phyloP scores from a whole-genome alignment of 768 basidiomycete genomes.

The Termitomyces sp. region DNA sequence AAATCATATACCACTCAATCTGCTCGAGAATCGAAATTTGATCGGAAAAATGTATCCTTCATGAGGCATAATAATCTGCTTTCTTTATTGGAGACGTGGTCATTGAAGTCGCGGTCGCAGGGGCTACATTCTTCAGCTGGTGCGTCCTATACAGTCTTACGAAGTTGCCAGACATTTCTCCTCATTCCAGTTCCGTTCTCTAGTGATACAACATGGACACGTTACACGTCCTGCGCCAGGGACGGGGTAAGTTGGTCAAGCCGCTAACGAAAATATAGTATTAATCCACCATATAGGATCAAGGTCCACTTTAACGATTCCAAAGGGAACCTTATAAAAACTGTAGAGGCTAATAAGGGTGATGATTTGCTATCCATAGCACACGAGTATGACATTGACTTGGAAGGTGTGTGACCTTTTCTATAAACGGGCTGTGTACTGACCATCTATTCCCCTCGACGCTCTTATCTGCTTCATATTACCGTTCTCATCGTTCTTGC shows the following conservation, averaged over 20 bases:
- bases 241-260: constrained; percentile 49
- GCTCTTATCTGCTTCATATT: not conserved
- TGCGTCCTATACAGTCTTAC: constrained; percentile 1
- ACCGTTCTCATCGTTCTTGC: not conserved
- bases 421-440: not conserved
- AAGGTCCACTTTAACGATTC: constrained; percentile 90
- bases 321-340: constrained; percentile 80
- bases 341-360: constrained; percentile 89
- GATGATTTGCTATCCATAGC: constrained; percentile 90
- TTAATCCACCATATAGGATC: constrained; percentile 48
- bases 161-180: not conserved
- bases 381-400: constrained; percentile 93
- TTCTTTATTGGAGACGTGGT: not conserved
- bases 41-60: not conserved
- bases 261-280: not conserved
- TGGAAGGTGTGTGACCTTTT: constrained; percentile 68
- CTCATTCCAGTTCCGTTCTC: not conserved
- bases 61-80: not conserved
- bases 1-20: not conserved
- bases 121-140: constrained; percentile 13
- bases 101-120: not conserved
- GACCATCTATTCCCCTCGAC: not conserved
- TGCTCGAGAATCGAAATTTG: not conserved
- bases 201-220: constrained; percentile 41
- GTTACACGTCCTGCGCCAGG: constrained; percentile 63